Conservation (phyloP, 75 land plant species). For the Cupressus sempervirens region DNA sequence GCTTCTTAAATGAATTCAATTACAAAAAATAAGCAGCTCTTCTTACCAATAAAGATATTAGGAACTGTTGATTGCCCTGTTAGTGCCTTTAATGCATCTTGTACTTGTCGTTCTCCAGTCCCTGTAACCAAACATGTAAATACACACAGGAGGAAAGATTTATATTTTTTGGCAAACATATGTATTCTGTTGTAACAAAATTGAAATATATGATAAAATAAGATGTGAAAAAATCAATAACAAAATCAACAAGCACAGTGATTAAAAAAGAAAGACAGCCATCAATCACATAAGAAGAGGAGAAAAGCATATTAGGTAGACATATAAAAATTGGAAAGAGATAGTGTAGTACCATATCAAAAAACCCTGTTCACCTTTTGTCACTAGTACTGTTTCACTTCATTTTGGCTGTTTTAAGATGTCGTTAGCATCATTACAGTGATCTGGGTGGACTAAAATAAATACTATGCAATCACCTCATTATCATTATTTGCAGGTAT, state of each 20-base stretch:
- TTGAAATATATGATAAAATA: background rate
- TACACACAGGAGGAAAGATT: background rate
- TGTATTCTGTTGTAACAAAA: background rate
- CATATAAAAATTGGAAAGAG: too few relatives aligned
- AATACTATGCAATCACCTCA: too few relatives aligned
- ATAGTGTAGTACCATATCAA: too few relatives aligned
- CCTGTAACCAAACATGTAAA: background rate
- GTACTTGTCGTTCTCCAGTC: background rate
- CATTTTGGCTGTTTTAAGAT: too few relatives aligned
- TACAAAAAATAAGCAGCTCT: background rate
- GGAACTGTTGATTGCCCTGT: constrained; percentile 5
- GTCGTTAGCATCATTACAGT: too few relatives aligned
- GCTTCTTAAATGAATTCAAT: background rate
- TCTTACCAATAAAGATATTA: constrained; percentile 10
- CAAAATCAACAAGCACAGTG: background rate
- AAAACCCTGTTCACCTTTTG: too few relatives aligned
- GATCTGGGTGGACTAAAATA: too few relatives aligned
- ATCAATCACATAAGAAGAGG: background rate
- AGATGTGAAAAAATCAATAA: background rate
- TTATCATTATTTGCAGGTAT: too few relatives aligned
- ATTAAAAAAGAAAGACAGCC: background rate
- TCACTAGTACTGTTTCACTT: too few relatives aligned
- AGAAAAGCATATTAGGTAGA: background rate
- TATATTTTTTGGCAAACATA: background rate
- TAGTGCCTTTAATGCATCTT: background rate